Evolutionary conservation across 257 asterid genomes (phyloP), one percentile per base, ranked within the genome.

Genomic region (Echites panduratus): DNA sequence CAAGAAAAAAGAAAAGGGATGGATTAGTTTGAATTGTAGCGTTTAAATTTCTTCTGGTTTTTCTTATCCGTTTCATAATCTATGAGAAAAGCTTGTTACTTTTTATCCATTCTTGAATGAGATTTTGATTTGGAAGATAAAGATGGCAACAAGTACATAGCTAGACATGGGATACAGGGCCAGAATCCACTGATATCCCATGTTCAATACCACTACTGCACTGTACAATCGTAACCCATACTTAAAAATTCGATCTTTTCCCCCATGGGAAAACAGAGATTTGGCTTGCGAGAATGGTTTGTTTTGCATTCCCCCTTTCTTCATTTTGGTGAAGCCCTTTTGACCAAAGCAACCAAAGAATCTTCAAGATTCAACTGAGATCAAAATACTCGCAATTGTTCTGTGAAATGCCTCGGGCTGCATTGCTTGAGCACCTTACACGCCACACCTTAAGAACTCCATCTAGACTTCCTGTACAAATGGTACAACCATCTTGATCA

Each of bases 361-460:
- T 49, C 54, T 49, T 20, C 8, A 5, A 16, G 4, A 12, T 53
- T 83, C 81, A 90, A 70, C 83, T 70, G 3, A 90, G 45, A 53
- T 93, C 95, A 71, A 93, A 93, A 75, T 90, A 92, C 71, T 92
- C 97, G 1, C 85, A 85, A 16, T 80, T 81, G 76, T 78, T 83
- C 7, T 68, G 78, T 14, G 82, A 41, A 12, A 82, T 54, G 47
- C 73, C 82, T 4, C 73, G 80, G 16, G 63, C 70, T 7, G 41
- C 22, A 13, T 72, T 75, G 8, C 69, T 68, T 5, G 67, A 73
- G 56, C 79, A 78, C 74, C 78, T 78, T 20, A 91, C 94, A 17
- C 88, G 79, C 98, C 98, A 93, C 82, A 93, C 82, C 69, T 93
- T 93, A 1, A 93, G 64, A 45, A 89, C 94, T 6, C 98, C 98